phyloP scores from a whole-genome alignment of 352 stramenopile genomes.

The Elongisporangium prolatum region DNA sequence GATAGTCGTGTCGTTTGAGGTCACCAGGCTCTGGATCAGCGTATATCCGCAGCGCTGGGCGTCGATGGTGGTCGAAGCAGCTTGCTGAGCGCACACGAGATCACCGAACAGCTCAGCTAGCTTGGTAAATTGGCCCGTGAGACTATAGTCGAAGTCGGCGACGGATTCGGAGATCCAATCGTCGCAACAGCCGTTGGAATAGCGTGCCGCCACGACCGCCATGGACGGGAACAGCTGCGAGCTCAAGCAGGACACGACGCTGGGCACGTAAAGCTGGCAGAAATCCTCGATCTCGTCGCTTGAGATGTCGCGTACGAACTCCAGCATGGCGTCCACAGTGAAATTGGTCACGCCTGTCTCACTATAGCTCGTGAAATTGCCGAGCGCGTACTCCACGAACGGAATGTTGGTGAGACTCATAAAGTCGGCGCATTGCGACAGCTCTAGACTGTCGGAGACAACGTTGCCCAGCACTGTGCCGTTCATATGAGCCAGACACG shows the following conservation, averaged over 20 bases:
- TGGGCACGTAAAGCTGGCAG: conserved; percentile 39
- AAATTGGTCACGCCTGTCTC: conserved; percentile 4
- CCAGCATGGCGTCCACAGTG: conserved; percentile 19
- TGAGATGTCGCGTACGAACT: conserved; percentile 20
- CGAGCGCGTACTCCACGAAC: conserved; percentile 31
- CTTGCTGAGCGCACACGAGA: conserved; percentile 47
- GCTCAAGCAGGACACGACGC: conserved; percentile 42
- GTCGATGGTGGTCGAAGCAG: conserved; percentile 25
- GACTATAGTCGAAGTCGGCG: conserved; percentile 46
- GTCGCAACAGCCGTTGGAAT: conserved; percentile 46
- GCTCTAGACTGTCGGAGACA: conserved; percentile 25
- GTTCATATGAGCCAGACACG: conserved; percentile 61
- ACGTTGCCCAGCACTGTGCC: conserved; percentile 33
- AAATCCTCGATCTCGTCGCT: conserved; percentile 41
- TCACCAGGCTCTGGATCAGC: conserved; percentile 28
- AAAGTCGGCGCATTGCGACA: conserved; percentile 28
- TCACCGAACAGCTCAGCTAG: conserved; percentile 47
- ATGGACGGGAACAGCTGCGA: conserved; percentile 52
- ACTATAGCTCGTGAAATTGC: conserved; percentile 30
- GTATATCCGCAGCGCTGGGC: conserved; percentile 53
- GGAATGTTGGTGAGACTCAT: conserved; percentile 29
- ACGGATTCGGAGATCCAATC: conserved; percentile 37
- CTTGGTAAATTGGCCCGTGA: conserved; percentile 54
- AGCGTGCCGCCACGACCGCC: conserved; percentile 37
- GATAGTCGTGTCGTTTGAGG: conserved; percentile 22